Evolutionary conservation across 805 yeast genomes (phyloP), one percentile per base, ranked within the genome.

Genomic region (Teunomyces gatunensis): DNA sequence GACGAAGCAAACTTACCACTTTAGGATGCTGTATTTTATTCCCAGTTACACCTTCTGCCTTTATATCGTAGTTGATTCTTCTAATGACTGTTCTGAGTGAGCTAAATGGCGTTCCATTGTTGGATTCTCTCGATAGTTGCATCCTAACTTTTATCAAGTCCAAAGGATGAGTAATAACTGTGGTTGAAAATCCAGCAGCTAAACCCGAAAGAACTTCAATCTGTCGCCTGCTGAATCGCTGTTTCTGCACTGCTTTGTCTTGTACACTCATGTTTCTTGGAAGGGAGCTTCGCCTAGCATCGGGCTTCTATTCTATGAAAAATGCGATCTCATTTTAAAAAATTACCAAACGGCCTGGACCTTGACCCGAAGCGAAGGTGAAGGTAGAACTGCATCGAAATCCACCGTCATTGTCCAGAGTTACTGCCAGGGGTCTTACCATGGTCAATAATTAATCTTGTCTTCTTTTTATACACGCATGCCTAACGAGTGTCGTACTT

Each of bases 101-200:
- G 10, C 50, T 50, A 35, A 63, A 62, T 1, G 63, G 62, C 34
- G 43, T 46, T 17, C 36, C 33, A n/a, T n/a, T 12, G 3, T 39
- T 45, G 11, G 42, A 29, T 29, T 45, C 44, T 25, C 4, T 61
- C 13, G 55, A 60, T 29, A 91, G 74, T 63, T 94, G 99, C 37
- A 94, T 69, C 47, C 97, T 71, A 6, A 89, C 77, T 66, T 94
- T 94, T 49, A 91, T 68, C 44, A 94, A 73, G 64, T 94, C 99
- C 40, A 94, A 67, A 1, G 99, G 99, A 61, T 94, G 99, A 27
- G 92, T 84, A 1, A 85, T 71, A 1, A 87, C 54, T 1, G 98
- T 91, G 5, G 97, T 84, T 10, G 80, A 64, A 33, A 84, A 77
- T 0, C 99, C 99, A 0, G 97, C 96, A 1, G 81, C 60, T 5